Evolutionary conservation across 2,329 filamentous ascomycete genomes (phyloP).

Genomic region (Davidsoniella neocaledoniae): DNA sequence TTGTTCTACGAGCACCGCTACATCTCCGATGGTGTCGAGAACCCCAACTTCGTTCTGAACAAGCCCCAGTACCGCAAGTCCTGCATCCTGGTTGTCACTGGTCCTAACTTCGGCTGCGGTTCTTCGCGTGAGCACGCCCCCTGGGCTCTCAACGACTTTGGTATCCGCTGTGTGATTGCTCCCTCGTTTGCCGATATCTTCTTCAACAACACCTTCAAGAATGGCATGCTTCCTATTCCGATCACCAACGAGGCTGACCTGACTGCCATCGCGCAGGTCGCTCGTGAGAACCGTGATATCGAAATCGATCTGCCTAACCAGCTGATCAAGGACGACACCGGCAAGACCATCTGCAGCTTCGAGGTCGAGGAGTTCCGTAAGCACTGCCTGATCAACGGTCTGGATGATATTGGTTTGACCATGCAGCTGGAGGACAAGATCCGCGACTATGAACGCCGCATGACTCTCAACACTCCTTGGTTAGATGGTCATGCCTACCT

Average conservation of each 20-base stretch:
- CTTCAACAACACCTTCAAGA: conserved; percentile 99
- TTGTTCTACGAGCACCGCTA: conserved; percentile 78
- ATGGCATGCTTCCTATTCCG: conserved; percentile 84
- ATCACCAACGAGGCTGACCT: conserved; percentile 53
- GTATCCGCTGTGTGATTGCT: conserved; percentile 85
- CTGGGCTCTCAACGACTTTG: conserved; percentile 92
- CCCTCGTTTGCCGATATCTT: conserved; percentile 66
- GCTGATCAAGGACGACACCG: conserved; percentile 57
- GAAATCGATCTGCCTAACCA: conserved; percentile 83
- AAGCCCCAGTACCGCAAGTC: conserved; percentile 65
- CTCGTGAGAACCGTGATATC: conserved; percentile 62
- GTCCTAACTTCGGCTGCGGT: conserved; percentile 90
- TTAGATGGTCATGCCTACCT: conserved; percentile 77
- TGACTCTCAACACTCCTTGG: conserved; percentile 72
- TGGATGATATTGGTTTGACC: conserved; percentile 90
- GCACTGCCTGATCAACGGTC: conserved; percentile 81
- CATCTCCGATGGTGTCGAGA: conserved; percentile 55
- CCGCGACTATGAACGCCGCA: conserved; percentile 59
- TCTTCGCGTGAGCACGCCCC: conserved; percentile 87
- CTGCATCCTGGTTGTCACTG: conserved; percentile 84
- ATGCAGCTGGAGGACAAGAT: conserved; percentile 90
- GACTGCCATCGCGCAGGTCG: conserved; percentile 57
- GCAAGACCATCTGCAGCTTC: conserved; percentile 60
- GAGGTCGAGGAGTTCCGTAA: conserved; percentile 88
- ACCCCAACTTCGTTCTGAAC: conserved; percentile 77